These are phyloP conservation scores for Fraxinus sp. DNA, from an alignment of 305 asterid species.

Conservation along the genomic window DNA sequence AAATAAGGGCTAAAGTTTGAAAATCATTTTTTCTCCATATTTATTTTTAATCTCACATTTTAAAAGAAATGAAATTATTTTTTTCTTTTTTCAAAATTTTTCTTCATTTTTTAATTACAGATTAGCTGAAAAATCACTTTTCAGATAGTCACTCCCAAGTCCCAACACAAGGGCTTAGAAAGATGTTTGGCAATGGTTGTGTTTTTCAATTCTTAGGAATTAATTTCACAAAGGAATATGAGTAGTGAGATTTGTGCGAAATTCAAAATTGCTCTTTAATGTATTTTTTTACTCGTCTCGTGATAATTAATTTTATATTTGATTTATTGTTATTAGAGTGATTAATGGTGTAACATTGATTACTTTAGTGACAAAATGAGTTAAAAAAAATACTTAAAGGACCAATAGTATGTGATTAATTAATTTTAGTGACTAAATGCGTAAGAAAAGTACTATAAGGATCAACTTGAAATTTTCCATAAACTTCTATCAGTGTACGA, in stretches of 20 bases:
- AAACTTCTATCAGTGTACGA: not conserved
- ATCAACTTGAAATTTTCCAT: not conserved
- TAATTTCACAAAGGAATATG: not conserved
- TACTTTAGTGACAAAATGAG: not conserved
- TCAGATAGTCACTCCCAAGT: not conserved
- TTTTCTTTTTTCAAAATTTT: too few relatives aligned
- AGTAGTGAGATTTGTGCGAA: not conserved
- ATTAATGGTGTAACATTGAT: not conserved
- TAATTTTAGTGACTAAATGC: not conserved
- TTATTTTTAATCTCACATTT: too few relatives aligned
- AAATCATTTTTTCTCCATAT: too few relatives aligned
- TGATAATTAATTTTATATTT: too few relatives aligned
- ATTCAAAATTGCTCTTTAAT: not conserved
- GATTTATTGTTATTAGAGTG: not conserved
- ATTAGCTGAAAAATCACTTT: not conserved
- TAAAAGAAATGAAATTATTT: too few relatives aligned
- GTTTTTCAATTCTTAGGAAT: not conserved
- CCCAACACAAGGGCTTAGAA: too few relatives aligned
- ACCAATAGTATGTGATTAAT: not conserved
- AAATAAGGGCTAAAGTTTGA: too few relatives aligned
- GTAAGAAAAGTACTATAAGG: not conserved
- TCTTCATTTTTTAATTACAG: too few relatives aligned
- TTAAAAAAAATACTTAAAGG: not conserved
- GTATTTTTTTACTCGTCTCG: too few relatives aligned
- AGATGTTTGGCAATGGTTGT: not conserved